Conservation (phyloP, 2,329 filamentous ascomycete species). For the Aspergillus sp. region DNA sequence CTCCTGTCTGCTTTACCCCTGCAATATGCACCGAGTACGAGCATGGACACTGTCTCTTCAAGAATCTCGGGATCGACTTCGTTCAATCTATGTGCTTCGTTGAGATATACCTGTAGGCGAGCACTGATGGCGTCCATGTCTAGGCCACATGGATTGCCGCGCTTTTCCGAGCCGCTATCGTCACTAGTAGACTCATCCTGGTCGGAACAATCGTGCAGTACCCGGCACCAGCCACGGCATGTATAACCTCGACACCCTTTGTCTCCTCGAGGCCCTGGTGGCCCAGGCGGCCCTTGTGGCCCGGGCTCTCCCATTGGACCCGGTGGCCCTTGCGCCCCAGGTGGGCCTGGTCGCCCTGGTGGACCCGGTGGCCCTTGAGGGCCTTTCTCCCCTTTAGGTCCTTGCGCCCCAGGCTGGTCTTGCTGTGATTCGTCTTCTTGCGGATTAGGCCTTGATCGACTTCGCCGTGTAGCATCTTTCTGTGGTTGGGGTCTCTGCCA, state of each 20-base stretch:
- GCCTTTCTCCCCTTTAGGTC: neutral
- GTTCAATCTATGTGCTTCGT: neutral
- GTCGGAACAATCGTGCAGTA: conserved; percentile 3
- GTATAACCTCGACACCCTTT: neutral
- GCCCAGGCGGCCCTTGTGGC: neutral
- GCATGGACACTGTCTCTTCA: neutral
- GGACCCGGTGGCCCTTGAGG: neutral
- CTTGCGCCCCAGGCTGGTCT: neutral
- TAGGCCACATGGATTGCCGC: neutral
- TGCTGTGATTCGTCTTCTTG: neutral
- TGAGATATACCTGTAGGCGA: neutral
- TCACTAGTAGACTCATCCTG: conserved; percentile 11
- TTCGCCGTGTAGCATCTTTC: neutral
- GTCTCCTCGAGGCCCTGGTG: neutral
- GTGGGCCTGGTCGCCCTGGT: neutral
- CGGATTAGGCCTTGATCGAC: neutral
- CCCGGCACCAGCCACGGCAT: neutral
- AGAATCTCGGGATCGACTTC: neutral
- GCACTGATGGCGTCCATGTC: neutral
- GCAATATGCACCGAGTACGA: neutral
- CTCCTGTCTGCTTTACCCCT: neutral
- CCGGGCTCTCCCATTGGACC: neutral
- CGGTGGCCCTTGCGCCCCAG: neutral
- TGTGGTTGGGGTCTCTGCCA: no score
- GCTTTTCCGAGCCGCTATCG: neutral